phyloP scores from a whole-genome alignment of 2,329 filamentous ascomycete genomes.

The Pseudocercospora vitis region DNA sequence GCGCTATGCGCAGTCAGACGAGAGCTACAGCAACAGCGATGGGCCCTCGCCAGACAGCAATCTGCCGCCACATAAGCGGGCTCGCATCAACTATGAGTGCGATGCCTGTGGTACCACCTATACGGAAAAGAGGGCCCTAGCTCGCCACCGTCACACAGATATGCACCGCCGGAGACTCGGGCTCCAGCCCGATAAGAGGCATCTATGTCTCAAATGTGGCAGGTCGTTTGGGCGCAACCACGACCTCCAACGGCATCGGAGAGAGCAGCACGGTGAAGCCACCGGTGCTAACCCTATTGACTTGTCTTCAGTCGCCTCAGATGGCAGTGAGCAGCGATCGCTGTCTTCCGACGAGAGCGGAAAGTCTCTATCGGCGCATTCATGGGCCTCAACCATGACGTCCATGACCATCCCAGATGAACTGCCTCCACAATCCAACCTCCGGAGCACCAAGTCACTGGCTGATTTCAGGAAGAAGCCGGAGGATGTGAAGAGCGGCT shows the following conservation, averaged over 20 bases:
- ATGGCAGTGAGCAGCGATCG: constrained; percentile 9
- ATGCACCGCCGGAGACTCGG: constrained; percentile 29
- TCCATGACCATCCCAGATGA: constrained; percentile 12
- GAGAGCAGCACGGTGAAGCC: constrained; percentile 29
- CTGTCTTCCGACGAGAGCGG: constrained; percentile 13
- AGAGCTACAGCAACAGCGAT: constrained; percentile 13
- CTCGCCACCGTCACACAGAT: constrained; percentile 31
- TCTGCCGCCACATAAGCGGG: constrained; percentile 16
- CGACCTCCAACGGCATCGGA: constrained; percentile 31
- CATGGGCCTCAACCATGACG: constrained; percentile 11
- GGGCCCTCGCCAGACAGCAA: constrained; percentile 14
- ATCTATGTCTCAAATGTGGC: constrained; percentile 27
- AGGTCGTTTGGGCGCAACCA: constrained; percentile 31
- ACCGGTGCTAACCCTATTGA: constrained; percentile 17
- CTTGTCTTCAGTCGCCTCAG: constrained; percentile 8
- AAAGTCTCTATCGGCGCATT: constrained; percentile 4
- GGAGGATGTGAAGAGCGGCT: background rate
- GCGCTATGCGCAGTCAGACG: constrained; percentile 12
- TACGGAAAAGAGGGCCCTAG: constrained; percentile 32
- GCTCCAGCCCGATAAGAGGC: constrained; percentile 28
- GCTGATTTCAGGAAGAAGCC: constrained; percentile 14
- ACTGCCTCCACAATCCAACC: constrained; percentile 10
- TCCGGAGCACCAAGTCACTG: constrained; percentile 14
- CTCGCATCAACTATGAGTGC: constrained; percentile 20
- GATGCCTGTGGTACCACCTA: constrained; percentile 24